Conservation (phyloP, 768 basidiomycete genomes). For the Suillus brevipes region DNA sequence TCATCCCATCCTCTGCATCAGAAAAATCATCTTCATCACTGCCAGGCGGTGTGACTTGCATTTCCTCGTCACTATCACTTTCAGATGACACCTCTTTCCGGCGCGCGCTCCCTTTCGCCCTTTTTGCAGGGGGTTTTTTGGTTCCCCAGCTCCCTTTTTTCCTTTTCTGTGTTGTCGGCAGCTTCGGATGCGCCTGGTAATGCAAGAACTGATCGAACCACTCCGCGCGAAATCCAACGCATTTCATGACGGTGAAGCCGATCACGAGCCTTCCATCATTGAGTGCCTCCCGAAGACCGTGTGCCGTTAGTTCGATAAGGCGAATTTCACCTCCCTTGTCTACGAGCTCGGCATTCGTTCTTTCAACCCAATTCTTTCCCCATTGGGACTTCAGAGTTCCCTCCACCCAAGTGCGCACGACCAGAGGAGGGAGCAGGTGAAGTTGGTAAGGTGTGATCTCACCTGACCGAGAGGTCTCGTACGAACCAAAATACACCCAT, state of each 20-base stretch:
- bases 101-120: background rate
- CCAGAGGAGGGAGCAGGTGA: conserved; percentile 7
- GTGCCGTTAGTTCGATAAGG: conserved; percentile 8
- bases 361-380: conserved; percentile 9
- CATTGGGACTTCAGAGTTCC: conserved; percentile 5
- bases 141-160: background rate
- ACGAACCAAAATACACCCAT: conserved; percentile 12
- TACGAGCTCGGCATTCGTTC: conserved; percentile 1
- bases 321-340: conserved; percentile 1
- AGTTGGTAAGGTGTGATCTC: conserved; percentile 19
- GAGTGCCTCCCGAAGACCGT: conserved; percentile 14
- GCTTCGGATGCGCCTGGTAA: conserved; percentile 17
- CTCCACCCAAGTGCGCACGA: conserved; percentile 14
- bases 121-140: background rate
- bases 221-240: conserved; percentile 20
- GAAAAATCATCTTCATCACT: conserved; percentile 17
- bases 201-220: conserved; percentile 19
- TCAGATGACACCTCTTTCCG: background rate
- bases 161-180: background rate
- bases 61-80: conserved; percentile 1
- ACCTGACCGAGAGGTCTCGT: conserved; percentile 13
- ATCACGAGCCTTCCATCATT: conserved; percentile 19
- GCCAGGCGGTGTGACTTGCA: background rate
- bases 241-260: conserved; percentile 21
- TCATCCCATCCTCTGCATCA: background rate